Conservation (phyloP, 140 eudicot species). For the Bidens hawaiensis region DNA sequence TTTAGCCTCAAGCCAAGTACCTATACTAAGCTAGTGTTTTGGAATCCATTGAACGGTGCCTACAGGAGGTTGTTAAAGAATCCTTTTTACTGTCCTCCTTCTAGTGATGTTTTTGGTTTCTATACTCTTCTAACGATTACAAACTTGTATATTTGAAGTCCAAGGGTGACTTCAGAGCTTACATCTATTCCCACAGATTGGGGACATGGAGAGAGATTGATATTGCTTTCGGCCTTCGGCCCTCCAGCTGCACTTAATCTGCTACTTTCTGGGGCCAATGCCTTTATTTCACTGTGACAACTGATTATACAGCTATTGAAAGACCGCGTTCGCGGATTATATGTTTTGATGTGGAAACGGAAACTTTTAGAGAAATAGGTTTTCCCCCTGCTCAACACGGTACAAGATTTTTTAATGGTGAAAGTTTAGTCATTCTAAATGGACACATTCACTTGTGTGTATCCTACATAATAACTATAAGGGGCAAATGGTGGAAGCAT, state of each 20-base stretch:
- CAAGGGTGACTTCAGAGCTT: neutral
- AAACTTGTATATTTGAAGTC: neutral
- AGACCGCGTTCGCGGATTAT: too few species aligned
- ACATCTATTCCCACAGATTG: neutral
- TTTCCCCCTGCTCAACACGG: too few species aligned
- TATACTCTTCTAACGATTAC: constrained; percentile 2
- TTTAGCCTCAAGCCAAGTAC: neutral
- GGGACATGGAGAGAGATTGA: neutral
- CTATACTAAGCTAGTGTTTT: neutral
- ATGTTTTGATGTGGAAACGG: neutral
- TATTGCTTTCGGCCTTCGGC: neutral
- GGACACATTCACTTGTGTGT: neutral
- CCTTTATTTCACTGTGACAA: neutral
- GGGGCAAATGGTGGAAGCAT: neutral
- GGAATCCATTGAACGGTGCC: constrained; percentile 4
- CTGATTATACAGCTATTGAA: too few species aligned
- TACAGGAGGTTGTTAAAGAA: neutral
- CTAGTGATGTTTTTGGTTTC: neutral
- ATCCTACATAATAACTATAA: neutral
- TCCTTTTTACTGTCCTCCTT: neutral
- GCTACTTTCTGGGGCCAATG: neutral
- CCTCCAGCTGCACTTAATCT: neutral
- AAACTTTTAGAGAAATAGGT: neutral
- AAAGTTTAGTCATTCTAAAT: too few species aligned
- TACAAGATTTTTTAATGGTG: too few species aligned